phyloP scores from a whole-genome alignment of 345 rosid genomes.

The Clarkia xantiana region DNA sequence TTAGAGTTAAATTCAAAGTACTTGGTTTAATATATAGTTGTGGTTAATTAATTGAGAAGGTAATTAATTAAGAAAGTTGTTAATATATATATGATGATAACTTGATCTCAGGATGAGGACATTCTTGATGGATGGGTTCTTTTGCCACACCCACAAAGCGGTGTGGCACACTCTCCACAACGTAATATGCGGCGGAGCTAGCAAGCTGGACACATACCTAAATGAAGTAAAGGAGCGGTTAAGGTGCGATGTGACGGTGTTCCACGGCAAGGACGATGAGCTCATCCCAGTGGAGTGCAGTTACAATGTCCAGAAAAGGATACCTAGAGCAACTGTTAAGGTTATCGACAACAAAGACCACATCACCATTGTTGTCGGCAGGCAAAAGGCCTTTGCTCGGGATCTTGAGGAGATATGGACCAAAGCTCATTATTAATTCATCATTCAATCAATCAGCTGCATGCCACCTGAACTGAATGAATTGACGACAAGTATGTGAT shows the following conservation, averaged over 20 bases:
- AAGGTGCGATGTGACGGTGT: constrained; percentile 53
- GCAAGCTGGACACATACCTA: constrained; percentile 66
- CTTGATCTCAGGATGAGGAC: constrained; percentile 46
- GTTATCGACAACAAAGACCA: constrained; percentile 74
- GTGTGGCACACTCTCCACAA: constrained; percentile 99
- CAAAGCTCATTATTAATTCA: too few relatives aligned
- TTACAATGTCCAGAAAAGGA: constrained; percentile 38
- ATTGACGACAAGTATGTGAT: too few relatives aligned
- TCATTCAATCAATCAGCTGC: too few relatives aligned
- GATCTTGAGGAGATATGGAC: constrained; percentile 80
- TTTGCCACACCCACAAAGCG: constrained; percentile 85
- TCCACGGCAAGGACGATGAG: constrained; percentile 73
- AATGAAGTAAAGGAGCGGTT: constrained; percentile 44
- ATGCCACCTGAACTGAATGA: too few relatives aligned
- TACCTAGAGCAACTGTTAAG: constrained; percentile 65
- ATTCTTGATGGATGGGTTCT: constrained; percentile 78
- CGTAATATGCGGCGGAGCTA: constrained; percentile 73
- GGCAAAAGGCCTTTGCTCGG: constrained; percentile 70
- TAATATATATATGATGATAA: too few relatives aligned
- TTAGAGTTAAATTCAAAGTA: too few relatives aligned
- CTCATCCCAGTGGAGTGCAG: constrained; percentile 87
- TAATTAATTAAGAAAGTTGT: too few relatives aligned
- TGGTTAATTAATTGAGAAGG: too few relatives aligned
- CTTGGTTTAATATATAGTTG: too few relatives aligned
- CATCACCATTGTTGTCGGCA: constrained; percentile 77